A percentile compares a stretch with the other conserved stretches of the same genome.
phyloP scores from a whole-genome alignment of 768 basidiomycete species.

The Calvatia gigantea region DNA sequence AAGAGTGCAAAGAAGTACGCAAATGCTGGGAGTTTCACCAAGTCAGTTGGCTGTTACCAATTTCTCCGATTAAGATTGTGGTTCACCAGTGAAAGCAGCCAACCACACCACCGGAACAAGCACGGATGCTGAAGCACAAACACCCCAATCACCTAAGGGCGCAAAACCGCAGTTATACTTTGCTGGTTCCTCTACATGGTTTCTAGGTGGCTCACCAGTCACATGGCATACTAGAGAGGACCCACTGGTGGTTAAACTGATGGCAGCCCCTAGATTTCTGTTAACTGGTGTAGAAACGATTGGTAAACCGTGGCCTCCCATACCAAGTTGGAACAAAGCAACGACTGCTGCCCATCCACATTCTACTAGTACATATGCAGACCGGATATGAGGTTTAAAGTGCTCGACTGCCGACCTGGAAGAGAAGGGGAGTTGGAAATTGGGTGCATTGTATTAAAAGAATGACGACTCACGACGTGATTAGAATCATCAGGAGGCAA shows the following conservation, averaged over 20 bases:
- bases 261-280: slow-evolving; percentile 39
- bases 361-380: slow-evolving; percentile 46
- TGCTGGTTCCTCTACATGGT: neutral
- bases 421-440: neutral
- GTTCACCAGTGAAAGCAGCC: slow-evolving; percentile 38
- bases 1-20: slow-evolving; percentile 55
- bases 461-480: slow-evolving; percentile 28
- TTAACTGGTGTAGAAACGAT: neutral
- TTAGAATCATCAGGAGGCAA: slow-evolving; percentile 30
- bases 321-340: slow-evolving; percentile 49
- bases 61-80: neutral
- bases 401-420: slow-evolving; percentile 35
- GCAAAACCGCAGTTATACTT: slow-evolving; percentile 9
- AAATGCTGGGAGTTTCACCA: slow-evolving; percentile 21
- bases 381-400: slow-evolving; percentile 30
- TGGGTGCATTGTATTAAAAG: neutral
- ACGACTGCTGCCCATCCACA: slow-evolving; percentile 52
- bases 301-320: slow-evolving; percentile 14
- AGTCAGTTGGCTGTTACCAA: slow-evolving; percentile 2
- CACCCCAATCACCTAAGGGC: slow-evolving; percentile 32
- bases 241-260: slow-evolving; percentile 42
- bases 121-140: slow-evolving; percentile 46
- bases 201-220: slow-evolving; percentile 26
- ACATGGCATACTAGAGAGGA: slow-evolving; percentile 25
- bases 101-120: slow-evolving; percentile 48